A percentile compares a stretch with the other conserved stretches of the same genome.
These are phyloP conservation scores for Macadamia integrifolia DNA, from an alignment of 164 flowering plant genomes.

Conservation along the genomic window DNA sequence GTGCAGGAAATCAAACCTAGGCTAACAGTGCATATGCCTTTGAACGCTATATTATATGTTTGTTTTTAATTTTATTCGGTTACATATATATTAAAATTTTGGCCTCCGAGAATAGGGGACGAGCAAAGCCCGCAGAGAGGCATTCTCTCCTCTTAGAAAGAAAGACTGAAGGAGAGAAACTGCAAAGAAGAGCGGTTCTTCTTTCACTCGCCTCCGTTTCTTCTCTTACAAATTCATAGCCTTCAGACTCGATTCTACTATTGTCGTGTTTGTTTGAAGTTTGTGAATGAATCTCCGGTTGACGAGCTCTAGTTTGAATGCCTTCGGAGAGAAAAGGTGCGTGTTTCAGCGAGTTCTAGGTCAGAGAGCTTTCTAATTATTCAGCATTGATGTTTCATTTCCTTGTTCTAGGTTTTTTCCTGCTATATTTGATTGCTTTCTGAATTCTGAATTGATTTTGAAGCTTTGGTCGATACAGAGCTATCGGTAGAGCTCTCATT, in stretches of 20 bases:
- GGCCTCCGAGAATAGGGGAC: not conserved
- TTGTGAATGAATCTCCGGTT: slow-evolving; percentile 5
- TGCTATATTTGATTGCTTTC: not conserved
- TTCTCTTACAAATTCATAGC: not conserved
- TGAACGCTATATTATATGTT: too few relatives aligned
- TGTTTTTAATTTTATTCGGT: too few relatives aligned
- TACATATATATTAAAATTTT: too few relatives aligned
- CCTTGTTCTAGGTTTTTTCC: not conserved
- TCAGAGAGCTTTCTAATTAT: not conserved
- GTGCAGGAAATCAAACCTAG: too few relatives aligned
- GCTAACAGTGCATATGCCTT: too few relatives aligned
- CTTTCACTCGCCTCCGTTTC: not conserved
- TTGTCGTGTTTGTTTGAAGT: not conserved
- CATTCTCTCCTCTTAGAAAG: not conserved
- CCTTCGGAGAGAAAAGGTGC: slow-evolving; percentile 1
- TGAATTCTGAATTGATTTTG: not conserved
- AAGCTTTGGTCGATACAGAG: not conserved
- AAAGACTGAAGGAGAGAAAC: not conserved
- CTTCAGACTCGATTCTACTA: not conserved
- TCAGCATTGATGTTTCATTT: not conserved
- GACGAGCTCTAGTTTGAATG: slow-evolving; percentile 12
- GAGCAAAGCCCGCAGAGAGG: not conserved
- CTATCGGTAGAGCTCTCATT: slow-evolving; percentile 3
- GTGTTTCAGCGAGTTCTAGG: slow-evolving; percentile 6
- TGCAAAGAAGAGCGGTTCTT: not conserved